Base-by-base conservation (phyloP, 2,329 filamentous ascomycete genomes). In the Trichoderma asperellum region DNA sequence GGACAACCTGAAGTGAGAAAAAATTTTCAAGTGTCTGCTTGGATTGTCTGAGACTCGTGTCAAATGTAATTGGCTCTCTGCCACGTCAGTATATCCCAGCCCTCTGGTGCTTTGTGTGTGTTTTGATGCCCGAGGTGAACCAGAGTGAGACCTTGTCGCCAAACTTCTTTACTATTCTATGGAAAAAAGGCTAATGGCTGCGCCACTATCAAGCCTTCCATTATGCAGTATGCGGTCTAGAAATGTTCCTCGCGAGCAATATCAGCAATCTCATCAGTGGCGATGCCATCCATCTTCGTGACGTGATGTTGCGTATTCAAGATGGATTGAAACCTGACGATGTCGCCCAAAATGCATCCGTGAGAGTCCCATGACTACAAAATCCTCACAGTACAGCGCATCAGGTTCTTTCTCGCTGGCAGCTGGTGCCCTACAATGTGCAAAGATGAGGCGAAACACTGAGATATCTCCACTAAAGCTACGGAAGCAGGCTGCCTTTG, bases 91-190 rank as follows among this genome's bases (percentile, higher is more conserved):
- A 78, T 79, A 18, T 73, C 73, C 43, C 79, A 78, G 10, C 77
- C 73, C 0, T 72, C 56, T 11, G 75, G 74, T 77, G 6, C 58
- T 78, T 74, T 68, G 18, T 43, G 40, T 43, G 40, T 4, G 79
- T 79, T 60, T 79, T 72, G 12, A 76, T 79, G 18, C 80, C 80
- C 5, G 77, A 76, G 69, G 81, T 81, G 29, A 78, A 68, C 78
- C 79, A 81, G 18, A 75, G 74, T 24, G 77, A 67, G 11, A 71
- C 73, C 16, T 68, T 68, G 4, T 68, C 72, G 57, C 78, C 75
- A 16, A 75, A 71, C 0, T 74, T 55, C 52, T 65, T 43, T 18
- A 53, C 57, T 18, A 57, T 53, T 21, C 53, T 64, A 29, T 47
- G 27, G 35, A 73, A 73, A 37, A 68, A n/a, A 81, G 68, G 14